Evolutionary conservation across 2,329 filamentous ascomycete species (phyloP).

Genomic region (Cladophialophora immunda): DNA sequence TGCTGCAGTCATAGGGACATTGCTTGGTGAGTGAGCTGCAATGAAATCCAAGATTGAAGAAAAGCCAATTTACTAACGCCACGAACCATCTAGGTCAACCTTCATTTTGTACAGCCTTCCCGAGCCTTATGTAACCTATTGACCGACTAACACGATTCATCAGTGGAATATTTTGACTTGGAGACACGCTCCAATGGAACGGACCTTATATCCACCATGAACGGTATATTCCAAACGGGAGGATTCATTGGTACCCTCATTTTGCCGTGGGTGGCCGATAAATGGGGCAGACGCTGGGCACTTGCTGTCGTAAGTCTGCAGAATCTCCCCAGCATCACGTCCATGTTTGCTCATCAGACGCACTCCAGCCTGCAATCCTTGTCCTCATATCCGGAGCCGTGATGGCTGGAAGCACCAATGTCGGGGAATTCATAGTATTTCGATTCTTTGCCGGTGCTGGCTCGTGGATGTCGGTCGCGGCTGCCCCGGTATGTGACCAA

Average conservation of each 20-base stretch:
- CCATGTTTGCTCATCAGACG: not conserved
- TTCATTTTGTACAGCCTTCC: slow-evolving; percentile 43
- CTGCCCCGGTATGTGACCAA: slow-evolving; percentile 8
- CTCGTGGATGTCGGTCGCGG: slow-evolving; percentile 16
- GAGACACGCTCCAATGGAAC: slow-evolving; percentile 49
- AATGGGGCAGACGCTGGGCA: slow-evolving; percentile 12
- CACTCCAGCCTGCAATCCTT: slow-evolving; percentile 10
- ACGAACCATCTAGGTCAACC: slow-evolving; percentile 48
- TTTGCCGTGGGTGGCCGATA: slow-evolving; percentile 16
- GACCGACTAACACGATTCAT: not conserved
- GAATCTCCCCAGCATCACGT: not conserved
- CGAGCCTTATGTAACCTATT: slow-evolving; percentile 41
- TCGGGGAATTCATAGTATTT: slow-evolving; percentile 23
- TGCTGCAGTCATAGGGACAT: slow-evolving; percentile 5
- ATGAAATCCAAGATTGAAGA: not conserved
- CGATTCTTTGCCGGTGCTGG: slow-evolving; percentile 25
- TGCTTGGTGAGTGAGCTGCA: not conserved
- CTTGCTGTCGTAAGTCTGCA: slow-evolving; percentile 16
- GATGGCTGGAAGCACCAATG: slow-evolving; percentile 24
- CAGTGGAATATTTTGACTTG: slow-evolving; percentile 48
- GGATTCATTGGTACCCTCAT: slow-evolving; percentile 44
- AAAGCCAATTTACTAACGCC: not conserved
- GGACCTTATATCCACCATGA: slow-evolving; percentile 49
- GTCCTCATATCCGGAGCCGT: slow-evolving; percentile 22
- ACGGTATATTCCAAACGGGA: slow-evolving; percentile 55